A percentile compares a stretch with the other conserved stretches of the same genome.
phyloP scores from a whole-genome alignment of 2,329 filamentous ascomycete genomes.

The Magnaporthiopsis poae region DNA sequence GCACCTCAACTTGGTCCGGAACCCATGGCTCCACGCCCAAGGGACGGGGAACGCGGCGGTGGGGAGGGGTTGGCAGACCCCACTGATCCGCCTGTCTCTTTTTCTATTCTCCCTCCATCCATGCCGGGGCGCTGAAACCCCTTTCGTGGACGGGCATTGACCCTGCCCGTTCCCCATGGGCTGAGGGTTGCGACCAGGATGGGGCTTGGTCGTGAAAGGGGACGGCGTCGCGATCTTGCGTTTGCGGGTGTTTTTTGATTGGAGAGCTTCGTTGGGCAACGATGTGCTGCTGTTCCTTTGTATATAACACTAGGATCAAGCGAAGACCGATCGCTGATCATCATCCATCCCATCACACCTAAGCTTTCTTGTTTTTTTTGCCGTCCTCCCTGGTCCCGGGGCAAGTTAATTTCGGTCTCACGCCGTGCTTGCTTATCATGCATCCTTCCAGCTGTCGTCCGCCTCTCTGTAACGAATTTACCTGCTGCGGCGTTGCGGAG shows the following conservation, averaged over 20 bases:
- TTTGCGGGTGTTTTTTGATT: neutral
- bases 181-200: neutral
- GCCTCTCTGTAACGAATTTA: neutral
- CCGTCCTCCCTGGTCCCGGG: neutral
- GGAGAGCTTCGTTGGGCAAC: slow-evolving; percentile 4
- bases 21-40: neutral
- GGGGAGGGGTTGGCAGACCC: no score
- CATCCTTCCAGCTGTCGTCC: neutral
- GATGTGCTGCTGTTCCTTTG: neutral
- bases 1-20: neutral
- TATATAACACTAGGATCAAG: no score
- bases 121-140: neutral
- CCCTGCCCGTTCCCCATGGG: neutral
- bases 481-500: neutral
- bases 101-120: no score
- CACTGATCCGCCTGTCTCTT: neutral
- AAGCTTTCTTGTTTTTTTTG: neutral
- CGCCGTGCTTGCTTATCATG: neutral
- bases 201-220: neutral
- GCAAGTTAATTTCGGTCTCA: neutral
- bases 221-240: neutral
- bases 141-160: neutral
- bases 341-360: no score
- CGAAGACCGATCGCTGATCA: no score
- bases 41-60: neutral